Evolutionary conservation across 2,329 filamentous ascomycete species (phyloP).

Genomic region (Cladobotryum mycophilum): DNA sequence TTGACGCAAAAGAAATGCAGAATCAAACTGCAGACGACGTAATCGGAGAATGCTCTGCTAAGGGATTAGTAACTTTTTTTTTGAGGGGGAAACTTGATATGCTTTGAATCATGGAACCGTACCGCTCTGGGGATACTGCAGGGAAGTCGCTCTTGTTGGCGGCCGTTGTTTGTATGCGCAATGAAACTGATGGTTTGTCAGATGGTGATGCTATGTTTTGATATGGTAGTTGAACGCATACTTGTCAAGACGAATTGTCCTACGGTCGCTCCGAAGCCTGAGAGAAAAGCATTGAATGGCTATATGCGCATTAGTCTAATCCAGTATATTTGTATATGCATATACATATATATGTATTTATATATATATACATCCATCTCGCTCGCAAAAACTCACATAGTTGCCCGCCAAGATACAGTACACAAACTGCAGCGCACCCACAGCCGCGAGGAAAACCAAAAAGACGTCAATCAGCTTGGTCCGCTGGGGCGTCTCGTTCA

Average conservation of each 20-base stretch:
- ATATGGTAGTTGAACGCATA: slow-evolving; percentile 33
- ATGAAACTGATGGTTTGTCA: slow-evolving; percentile 42
- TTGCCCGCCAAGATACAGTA: slow-evolving; percentile 92
- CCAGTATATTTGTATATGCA: no score
- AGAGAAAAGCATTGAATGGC: slow-evolving; percentile 98
- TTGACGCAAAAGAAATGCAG: slow-evolving; percentile 99
- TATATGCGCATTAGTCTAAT: slow-evolving; percentile 30
- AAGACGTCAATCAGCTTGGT: slow-evolving; percentile 90
- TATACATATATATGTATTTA: no score
- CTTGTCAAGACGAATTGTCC: slow-evolving; percentile 96
- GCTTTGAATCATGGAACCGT: slow-evolving; percentile 20
- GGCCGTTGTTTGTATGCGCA: slow-evolving; percentile 87
- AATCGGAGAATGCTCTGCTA: slow-evolving; percentile 87
- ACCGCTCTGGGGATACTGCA: slow-evolving; percentile 74
- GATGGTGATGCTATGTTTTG: background rate
- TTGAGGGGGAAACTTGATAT: no score
- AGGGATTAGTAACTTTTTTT: slow-evolving; percentile 14
- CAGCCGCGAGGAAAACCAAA: slow-evolving; percentile 76
- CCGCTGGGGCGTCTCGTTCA: slow-evolving; percentile 75
- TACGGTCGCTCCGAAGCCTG: slow-evolving; percentile 88
- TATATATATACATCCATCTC: background rate
- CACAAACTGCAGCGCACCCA: slow-evolving; percentile 84
- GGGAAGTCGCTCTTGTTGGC: slow-evolving; percentile 75
- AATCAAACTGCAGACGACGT: slow-evolving; percentile 87
- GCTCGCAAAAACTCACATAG: slow-evolving; percentile 60